Evolutionary conservation across 352 stramenopile species (phyloP).

Genomic region (Achlya hypogyna): DNA sequence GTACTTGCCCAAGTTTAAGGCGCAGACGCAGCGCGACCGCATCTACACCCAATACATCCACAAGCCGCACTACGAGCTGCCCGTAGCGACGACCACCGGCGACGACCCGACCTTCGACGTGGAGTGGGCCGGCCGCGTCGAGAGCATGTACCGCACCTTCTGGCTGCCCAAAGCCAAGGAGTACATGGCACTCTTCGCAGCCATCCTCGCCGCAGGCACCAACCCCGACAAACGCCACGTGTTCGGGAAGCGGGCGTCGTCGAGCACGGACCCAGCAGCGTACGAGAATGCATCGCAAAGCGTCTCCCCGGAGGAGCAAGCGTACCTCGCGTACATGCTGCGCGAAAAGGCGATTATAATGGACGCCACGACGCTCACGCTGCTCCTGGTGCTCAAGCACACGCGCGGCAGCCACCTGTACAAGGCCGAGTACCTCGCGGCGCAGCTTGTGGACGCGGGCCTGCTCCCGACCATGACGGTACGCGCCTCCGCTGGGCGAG

Average conservation of each 20-base stretch:
- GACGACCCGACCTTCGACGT: conserved; percentile 43
- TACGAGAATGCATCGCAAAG: background rate
- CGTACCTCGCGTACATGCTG: conserved; percentile 78
- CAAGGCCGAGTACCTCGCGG: conserved; percentile 72
- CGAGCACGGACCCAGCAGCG: conserved; percentile 23
- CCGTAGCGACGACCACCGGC: conserved; percentile 31
- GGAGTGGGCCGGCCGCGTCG: conserved; percentile 60
- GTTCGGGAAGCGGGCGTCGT: conserved; percentile 50
- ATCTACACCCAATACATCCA: conserved; percentile 75
- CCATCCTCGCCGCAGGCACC: conserved; percentile 56
- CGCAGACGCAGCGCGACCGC: conserved; percentile 34
- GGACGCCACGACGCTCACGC: conserved; percentile 53
- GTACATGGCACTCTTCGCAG: conserved; percentile 53
- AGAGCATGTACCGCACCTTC: conserved; percentile 62
- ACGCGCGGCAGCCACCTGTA: conserved; percentile 59
- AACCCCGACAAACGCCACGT: conserved; percentile 76
- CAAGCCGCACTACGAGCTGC: conserved; percentile 48
- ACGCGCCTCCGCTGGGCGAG: background rate
- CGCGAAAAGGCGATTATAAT: conserved; percentile 72
- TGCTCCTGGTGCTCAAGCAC: conserved; percentile 69
- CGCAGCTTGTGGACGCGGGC: conserved; percentile 73
- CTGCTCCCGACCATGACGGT: conserved; percentile 50
- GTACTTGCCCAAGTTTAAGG: conserved; percentile 59
- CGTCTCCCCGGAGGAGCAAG: conserved; percentile 31
- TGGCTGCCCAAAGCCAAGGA: conserved; percentile 54